Base-by-base conservation (phyloP, 345 rosid species). In the Murraya koenigii region DNA sequence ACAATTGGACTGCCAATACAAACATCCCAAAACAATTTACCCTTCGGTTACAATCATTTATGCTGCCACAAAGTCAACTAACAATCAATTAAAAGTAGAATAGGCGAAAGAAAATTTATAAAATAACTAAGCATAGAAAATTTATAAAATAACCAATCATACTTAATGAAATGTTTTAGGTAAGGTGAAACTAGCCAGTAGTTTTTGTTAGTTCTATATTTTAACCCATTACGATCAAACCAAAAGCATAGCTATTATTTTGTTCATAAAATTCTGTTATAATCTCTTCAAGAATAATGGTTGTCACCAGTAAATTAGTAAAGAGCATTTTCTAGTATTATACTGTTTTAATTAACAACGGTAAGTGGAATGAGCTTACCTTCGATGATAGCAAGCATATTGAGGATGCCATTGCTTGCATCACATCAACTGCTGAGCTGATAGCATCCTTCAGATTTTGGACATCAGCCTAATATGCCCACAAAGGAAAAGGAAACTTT, bases 381-480 rank as follows among this genome's bases (percentile, higher is more conserved):
- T 92, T 91, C 3, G 79, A 84, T 70, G 89, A 84, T 33, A 88
- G 80, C 47, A 74, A 86, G 87, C 87, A 88, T 83, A 92, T 84
- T 4, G 95, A 89, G 68, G 97, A 89, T 28, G 88, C 89, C 97
- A 96, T 89, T 82, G 90, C 91, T 64, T 90, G 97, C 97, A 93
- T 92, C 22, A 85, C 91, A 81, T 91, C 94, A 73, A 89, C 91
- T 10, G 98, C 94, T 79, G 97, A 92, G 76, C 92, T 80, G 71
- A 92, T 82, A 75, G 92, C 97, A 87, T 96, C 89, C 87, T 90
- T 93, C 78, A 96, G 90, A 77, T 91, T 89, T 83, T 87, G 93
- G 71, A 85, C 81, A 86, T 96, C 92, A 63, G 82, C 91, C 99
- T 96, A 84, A 75, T 49, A 8, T 47, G 38, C 22, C 30, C 22